These are phyloP conservation scores for Manihot esculenta DNA, from an alignment of 441 rosid species.

Conservation along the genomic window DNA sequence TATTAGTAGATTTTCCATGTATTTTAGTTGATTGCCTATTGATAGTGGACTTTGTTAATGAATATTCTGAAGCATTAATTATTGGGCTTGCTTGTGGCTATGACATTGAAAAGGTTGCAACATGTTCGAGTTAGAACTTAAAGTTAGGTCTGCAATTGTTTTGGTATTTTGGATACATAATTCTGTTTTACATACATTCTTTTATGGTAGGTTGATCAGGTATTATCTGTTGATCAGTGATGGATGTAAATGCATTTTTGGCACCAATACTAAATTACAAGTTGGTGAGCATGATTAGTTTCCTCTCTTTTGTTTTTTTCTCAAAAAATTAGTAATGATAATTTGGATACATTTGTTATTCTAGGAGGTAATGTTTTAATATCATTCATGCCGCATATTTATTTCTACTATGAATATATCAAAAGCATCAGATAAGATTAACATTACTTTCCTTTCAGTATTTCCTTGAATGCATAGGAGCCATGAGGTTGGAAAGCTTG, in stretches of 20 bases:
- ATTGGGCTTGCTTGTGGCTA: no score
- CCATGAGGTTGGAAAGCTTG: background rate
- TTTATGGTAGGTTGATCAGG: background rate
- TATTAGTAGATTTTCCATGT: no score
- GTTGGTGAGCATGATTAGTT: background rate
- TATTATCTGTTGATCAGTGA: background rate
- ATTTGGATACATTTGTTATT: background rate
- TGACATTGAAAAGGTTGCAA: no score
- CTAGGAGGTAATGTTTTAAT: background rate
- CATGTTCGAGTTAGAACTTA: background rate
- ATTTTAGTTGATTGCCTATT: background rate
- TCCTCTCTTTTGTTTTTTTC: no score
- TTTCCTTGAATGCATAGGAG: background rate
- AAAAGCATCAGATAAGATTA: background rate
- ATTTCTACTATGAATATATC: background rate
- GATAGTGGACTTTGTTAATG: background rate
- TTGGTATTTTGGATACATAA: no score
- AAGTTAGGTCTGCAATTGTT: background rate
- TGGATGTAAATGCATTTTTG: background rate
- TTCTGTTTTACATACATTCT: no score
- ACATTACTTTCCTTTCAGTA: no score
- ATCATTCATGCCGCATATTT: background rate
- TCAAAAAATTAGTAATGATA: background rate
- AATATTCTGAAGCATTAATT: background rate
- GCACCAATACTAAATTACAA: background rate